A percentile compares a stretch with the other conserved stretches of the same genome.
Evolutionary conservation across 1,139 yeast genomes (phyloP).

Genomic region (Blastobotrys aristatus): DNA sequence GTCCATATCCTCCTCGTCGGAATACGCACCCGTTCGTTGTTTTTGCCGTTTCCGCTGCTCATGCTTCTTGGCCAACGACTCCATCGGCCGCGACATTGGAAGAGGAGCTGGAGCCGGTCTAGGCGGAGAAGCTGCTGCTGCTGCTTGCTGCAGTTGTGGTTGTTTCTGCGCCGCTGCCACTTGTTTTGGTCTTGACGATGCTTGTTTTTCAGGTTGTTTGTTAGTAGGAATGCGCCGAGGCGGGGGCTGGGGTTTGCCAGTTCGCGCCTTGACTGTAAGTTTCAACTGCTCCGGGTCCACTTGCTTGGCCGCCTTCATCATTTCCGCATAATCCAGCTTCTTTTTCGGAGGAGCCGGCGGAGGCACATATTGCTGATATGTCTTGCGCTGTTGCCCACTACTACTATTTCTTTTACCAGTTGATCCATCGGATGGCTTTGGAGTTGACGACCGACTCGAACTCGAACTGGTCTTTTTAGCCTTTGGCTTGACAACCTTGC

Average conservation of each 20-base stretch:
- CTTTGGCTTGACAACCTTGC: constrained; percentile 6
- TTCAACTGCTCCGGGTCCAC: constrained; percentile 36
- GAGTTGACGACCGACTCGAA: constrained; percentile 2
- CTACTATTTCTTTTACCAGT: neutral
- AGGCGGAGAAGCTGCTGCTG: neutral
- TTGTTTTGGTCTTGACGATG: neutral
- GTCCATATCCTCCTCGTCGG: constrained; percentile 32
- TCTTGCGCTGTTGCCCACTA: neutral
- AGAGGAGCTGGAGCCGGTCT: constrained; percentile 12
- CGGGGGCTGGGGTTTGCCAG: neutral
- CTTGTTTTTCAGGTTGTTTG: neutral
- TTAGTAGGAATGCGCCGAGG: neutral
- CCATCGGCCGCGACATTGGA: constrained; percentile 21
- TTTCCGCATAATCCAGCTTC: constrained; percentile 35
- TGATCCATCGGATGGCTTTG: constrained; percentile 1
- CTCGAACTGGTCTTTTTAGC: constrained; percentile 14
- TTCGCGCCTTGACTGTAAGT: constrained; percentile 32
- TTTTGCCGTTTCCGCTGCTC: constrained; percentile 5
- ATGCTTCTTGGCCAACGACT: constrained; percentile 13
- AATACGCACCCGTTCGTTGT: constrained; percentile 18
- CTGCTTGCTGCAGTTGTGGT: neutral
- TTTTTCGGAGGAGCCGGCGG: constrained; percentile 17
- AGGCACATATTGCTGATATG: constrained; percentile 3
- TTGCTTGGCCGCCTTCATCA: constrained; percentile 37
- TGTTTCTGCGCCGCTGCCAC: neutral